These are phyloP conservation scores for Berberis thunbergii DNA, from an alignment of 164 flowering plant species.

Conservation along the genomic window DNA sequence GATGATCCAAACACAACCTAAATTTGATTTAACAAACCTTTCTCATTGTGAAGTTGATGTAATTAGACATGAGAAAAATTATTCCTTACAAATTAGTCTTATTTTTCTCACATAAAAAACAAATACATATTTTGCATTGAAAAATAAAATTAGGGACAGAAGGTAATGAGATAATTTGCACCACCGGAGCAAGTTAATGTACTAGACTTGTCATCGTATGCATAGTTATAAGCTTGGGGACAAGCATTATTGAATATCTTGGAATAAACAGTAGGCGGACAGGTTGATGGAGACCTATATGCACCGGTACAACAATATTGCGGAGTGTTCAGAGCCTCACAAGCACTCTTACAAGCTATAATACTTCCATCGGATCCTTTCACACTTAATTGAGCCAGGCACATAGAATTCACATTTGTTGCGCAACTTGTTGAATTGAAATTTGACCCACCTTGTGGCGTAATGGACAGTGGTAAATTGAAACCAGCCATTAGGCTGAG, in stretches of 20 bases:
- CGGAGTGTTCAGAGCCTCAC: constrained; percentile 64
- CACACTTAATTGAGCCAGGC: constrained; percentile 52
- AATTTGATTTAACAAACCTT: too few species aligned
- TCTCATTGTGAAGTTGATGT: too few species aligned
- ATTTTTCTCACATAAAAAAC: too few species aligned
- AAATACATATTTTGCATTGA: too few species aligned
- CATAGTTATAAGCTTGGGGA: constrained; percentile 77
- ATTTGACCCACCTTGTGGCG: neutral
- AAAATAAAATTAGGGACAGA: constrained; percentile 35
- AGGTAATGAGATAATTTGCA: constrained; percentile 57
- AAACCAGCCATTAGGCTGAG: neutral
- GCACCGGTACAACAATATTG: constrained; percentile 62
- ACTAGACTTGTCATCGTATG: constrained; percentile 78
- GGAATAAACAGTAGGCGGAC: constrained; percentile 51
- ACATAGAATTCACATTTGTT: constrained; percentile 46
- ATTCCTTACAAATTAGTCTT: too few species aligned
- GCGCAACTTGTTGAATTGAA: constrained; percentile 35
- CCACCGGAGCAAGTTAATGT: constrained; percentile 58
- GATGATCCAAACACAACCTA: too few species aligned
- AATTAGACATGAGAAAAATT: too few species aligned
- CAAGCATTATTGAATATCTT: constrained; percentile 55
- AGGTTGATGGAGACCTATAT: constrained; percentile 52
- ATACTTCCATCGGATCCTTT: constrained; percentile 14
- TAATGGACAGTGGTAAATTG: neutral
- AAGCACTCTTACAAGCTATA: constrained; percentile 79